A percentile compares a stretch with the other conserved stretches of the same genome.
Conservation (phyloP, 106 monocot genomes). For the Alisma plantagoaquatica region DNA sequence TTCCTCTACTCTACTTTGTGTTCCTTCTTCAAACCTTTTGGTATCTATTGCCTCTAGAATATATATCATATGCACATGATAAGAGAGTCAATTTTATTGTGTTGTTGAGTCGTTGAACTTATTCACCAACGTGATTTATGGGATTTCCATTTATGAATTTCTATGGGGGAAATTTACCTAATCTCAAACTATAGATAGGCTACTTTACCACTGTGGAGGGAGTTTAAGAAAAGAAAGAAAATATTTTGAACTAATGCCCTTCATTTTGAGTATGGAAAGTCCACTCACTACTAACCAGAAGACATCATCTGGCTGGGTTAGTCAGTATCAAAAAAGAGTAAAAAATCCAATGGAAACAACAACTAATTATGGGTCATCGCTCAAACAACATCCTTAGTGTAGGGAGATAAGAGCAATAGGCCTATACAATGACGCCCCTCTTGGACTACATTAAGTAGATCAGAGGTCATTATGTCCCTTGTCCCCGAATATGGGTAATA, state of each 20-base stretch:
- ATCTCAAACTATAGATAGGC: too few species aligned
- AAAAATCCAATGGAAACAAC: conserved; percentile 5
- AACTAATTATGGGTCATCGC: conserved; percentile 13
- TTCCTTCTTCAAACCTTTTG: too few species aligned
- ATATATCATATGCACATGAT: too few species aligned
- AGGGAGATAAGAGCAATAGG: conserved; percentile 13
- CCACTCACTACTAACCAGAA: conserved; percentile 7
- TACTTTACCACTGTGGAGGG: too few species aligned
- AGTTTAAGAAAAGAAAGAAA: not conserved
- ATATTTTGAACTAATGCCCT: not conserved
- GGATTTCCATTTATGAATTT: too few species aligned
- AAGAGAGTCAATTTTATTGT: too few species aligned
- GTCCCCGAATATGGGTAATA: conserved; percentile 28
- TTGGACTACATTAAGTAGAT: conserved; percentile 17
- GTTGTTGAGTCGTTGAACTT: too few species aligned
- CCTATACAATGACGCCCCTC: conserved; percentile 24
- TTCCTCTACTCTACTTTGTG: too few species aligned
- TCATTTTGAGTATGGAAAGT: not conserved
- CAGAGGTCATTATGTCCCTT: conserved; percentile 23
- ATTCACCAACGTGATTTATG: too few species aligned
- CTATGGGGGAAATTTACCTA: too few species aligned
- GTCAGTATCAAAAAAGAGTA: conserved; percentile 1
- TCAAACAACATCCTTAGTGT: conserved; percentile 14
- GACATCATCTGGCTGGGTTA: conserved; percentile 5
- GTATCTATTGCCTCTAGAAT: too few species aligned